Percentiles rank a stretch among this genome's conserved stretches.
Evolutionary conservation across 768 basidiomycete species (phyloP).

Genomic region (Russula compacta): DNA sequence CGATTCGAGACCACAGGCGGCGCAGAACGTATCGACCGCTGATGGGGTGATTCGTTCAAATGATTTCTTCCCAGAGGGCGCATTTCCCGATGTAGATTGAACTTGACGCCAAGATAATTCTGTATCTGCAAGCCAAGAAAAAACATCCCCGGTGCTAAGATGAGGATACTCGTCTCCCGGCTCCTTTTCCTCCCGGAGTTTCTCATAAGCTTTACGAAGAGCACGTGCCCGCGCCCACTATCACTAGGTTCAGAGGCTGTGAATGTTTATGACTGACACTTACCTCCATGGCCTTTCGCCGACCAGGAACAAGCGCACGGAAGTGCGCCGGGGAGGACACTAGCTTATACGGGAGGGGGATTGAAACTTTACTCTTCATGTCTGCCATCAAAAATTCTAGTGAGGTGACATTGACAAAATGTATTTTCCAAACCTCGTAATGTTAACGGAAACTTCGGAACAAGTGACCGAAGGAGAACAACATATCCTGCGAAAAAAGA

Average conservation of each 20-base stretch:
- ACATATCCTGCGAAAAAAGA: conserved; percentile 26
- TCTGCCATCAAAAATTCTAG: conserved; percentile 25
- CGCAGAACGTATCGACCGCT: conserved; percentile 5
- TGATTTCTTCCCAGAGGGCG: background rate
- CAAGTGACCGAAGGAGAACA: conserved; percentile 28
- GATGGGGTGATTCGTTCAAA: background rate
- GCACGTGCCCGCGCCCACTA: conserved; percentile 41
- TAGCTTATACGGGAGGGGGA: conserved; percentile 33
- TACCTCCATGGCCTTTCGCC: conserved; percentile 43
- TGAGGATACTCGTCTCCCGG: conserved; percentile 21
- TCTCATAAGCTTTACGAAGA: conserved; percentile 32
- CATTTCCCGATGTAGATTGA: conserved; percentile 6
- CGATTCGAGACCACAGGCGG: conserved; percentile 4
- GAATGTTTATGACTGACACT: conserved; percentile 13
- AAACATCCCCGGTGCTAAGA: conserved; percentile 36
- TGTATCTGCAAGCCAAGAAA: conserved; percentile 36
- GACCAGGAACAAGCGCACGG: conserved; percentile 31
- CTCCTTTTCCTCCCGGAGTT: conserved; percentile 20
- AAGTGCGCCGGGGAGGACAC: conserved; percentile 30
- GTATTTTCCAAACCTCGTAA: conserved; percentile 28
- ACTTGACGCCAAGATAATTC: conserved; percentile 31
- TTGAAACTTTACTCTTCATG: conserved; percentile 26
- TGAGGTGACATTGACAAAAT: background rate
- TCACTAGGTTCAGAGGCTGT: background rate
- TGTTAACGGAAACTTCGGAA: conserved; percentile 38